These are phyloP conservation scores for Chalciporus piperatus DNA, from an alignment of 768 basidiomycete species.

Conservation along the genomic window DNA sequence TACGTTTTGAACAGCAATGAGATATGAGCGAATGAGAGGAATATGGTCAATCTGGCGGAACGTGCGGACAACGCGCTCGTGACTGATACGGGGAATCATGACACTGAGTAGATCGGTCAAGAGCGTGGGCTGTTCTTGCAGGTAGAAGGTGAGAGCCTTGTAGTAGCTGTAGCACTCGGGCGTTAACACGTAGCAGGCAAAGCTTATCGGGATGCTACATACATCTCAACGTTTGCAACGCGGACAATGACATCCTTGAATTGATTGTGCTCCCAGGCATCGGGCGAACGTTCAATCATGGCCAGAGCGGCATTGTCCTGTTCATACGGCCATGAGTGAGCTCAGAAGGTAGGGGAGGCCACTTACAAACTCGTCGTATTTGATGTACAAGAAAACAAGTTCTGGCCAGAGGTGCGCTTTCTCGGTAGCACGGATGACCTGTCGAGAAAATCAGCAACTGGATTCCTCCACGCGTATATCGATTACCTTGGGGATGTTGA, in stretches of 20 bases:
- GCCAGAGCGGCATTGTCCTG: conserved; percentile 96
- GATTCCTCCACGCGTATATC: not conserved
- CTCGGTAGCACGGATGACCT: conserved; percentile 94
- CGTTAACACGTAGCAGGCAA: conserved; percentile 3
- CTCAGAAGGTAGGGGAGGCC: not conserved
- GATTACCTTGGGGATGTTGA: conserved; percentile 91
- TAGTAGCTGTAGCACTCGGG: conserved; percentile 64
- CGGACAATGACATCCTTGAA: conserved; percentile 99
- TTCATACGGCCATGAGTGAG: conserved; percentile 4
- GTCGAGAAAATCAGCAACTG: conserved; percentile 1
- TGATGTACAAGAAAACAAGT: conserved; percentile 96
- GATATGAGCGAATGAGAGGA: conserved; percentile 92
- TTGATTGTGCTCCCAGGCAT: conserved; percentile 99
- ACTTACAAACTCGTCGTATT: conserved; percentile 91
- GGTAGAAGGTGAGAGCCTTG: conserved; percentile 91
- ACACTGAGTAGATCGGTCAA: conserved; percentile 92
- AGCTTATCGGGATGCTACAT: conserved; percentile 21
- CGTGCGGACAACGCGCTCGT: conserved; percentile 91
- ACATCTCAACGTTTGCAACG: conserved; percentile 98
- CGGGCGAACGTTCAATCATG: conserved; percentile 98
- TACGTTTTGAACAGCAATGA: conserved; percentile 94
- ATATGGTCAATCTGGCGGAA: conserved; percentile 95
- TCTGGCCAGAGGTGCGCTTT: conserved; percentile 98
- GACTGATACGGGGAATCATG: conserved; percentile 92
- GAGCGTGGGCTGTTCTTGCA: conserved; percentile 89